phyloP scores from a whole-genome alignment of 169 alveolate species.

The Theileria annulata region DNA sequence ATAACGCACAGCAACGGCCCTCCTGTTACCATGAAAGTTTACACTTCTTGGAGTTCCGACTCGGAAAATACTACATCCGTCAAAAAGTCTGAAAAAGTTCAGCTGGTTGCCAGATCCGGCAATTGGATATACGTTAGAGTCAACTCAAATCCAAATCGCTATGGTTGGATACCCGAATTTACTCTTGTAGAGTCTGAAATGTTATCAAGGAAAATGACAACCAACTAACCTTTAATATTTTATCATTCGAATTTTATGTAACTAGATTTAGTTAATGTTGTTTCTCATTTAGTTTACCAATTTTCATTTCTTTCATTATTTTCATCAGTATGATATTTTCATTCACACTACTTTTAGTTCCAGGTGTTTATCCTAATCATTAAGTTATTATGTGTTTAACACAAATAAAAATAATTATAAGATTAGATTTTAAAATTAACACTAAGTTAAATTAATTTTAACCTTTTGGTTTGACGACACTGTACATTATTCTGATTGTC shows the following conservation, averaged over 20 bases:
- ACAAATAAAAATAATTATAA: no score
- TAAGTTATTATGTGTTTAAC: no score
- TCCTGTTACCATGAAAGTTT: conserved; percentile 42
- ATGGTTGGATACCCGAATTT: conserved; percentile 66
- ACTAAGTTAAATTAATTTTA: no score
- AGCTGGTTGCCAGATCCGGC: conserved; percentile 55
- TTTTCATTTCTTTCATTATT: not conserved
- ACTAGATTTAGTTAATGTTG: not conserved
- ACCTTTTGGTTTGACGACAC: no score
- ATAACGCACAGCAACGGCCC: conserved; percentile 24
- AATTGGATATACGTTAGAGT: conserved; percentile 55
- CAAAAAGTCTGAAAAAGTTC: conserved; percentile 48
- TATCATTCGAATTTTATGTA: not conserved
- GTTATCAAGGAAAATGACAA: conserved; percentile 29
- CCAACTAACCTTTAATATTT: conserved; percentile 8
- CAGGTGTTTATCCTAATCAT: no score
- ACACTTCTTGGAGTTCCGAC: conserved; percentile 33
- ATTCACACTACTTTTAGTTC: no score
- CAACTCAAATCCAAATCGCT: conserved; percentile 5
- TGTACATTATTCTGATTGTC: no score
- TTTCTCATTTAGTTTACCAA: not conserved
- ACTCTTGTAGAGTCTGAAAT: conserved; percentile 56
- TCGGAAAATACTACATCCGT: conserved; percentile 54
- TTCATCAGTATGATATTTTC: not conserved
- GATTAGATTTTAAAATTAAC: no score